phyloP scores from a whole-genome alignment of 768 basidiomycete species.

The Calocybe indica region DNA sequence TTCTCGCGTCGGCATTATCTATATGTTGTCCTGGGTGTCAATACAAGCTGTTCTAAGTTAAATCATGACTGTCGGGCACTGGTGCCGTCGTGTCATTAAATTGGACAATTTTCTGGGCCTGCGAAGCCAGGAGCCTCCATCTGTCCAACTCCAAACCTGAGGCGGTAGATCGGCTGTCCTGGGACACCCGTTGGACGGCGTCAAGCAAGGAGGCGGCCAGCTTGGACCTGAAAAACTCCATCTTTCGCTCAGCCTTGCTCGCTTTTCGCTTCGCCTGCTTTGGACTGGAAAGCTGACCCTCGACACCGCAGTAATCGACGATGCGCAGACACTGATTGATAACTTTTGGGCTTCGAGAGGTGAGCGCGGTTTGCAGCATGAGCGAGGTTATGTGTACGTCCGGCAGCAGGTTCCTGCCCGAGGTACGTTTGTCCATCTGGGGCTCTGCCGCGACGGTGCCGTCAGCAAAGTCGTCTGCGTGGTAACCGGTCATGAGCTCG shows the following conservation, averaged over 20 bases:
- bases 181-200: slow-evolving; percentile 28
- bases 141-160: slow-evolving; percentile 15
- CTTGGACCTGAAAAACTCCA: slow-evolving; percentile 37
- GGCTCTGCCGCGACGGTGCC: slow-evolving; percentile 32
- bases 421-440: slow-evolving; percentile 32
- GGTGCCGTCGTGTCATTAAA: too few relatives aligned
- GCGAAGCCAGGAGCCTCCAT: slow-evolving; percentile 21
- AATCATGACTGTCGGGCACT: too few relatives aligned
- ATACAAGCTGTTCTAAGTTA: too few relatives aligned
- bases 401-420: slow-evolving; percentile 39
- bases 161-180: background rate
- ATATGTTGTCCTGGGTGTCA: too few relatives aligned
- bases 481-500: slow-evolving; percentile 70
- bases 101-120: slow-evolving; percentile 6
- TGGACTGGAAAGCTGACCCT: slow-evolving; percentile 22
- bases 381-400: slow-evolving; percentile 49
- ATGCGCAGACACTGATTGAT: slow-evolving; percentile 61
- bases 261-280: slow-evolving; percentile 16
- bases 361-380: slow-evolving; percentile 54
- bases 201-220: slow-evolving; percentile 40
- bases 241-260: slow-evolving; percentile 21
- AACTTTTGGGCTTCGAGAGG: slow-evolving; percentile 40
- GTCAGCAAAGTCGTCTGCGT: slow-evolving; percentile 47
- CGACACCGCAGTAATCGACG: slow-evolving; percentile 38
- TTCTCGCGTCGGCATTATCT: too few relatives aligned